A percentile compares a stretch with the other conserved stretches of the same genome.
Evolutionary conservation across 768 basidiomycete species (phyloP).

Genomic region (Russula brevipes): DNA sequence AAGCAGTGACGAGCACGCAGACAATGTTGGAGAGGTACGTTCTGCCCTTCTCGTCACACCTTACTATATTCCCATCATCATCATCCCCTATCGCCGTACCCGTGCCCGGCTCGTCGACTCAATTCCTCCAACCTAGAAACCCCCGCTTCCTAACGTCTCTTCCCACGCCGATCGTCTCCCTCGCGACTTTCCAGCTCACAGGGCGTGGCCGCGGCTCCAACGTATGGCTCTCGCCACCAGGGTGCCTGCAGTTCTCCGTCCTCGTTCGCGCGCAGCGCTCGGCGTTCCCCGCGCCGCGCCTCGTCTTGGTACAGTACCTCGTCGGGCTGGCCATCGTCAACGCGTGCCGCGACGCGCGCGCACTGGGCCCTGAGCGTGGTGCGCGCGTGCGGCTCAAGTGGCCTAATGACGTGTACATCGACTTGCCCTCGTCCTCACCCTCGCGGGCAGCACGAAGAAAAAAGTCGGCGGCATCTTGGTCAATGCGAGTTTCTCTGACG

Average conservation of each 20-base stretch:
- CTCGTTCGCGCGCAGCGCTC: constrained; percentile 52
- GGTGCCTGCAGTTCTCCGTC: constrained; percentile 82
- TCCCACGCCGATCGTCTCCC: constrained; percentile 71
- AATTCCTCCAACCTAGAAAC: constrained; percentile 49
- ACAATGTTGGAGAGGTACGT: constrained; percentile 88
- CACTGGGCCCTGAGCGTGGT: constrained; percentile 45
- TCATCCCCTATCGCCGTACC: neutral
- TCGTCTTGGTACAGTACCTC: constrained; percentile 94
- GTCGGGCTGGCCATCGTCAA: constrained; percentile 86
- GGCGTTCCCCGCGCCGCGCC: constrained; percentile 49
- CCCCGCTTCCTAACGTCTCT: constrained; percentile 60
- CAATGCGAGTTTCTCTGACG: constrained; percentile 75
- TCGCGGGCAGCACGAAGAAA: constrained; percentile 42
- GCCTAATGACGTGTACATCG: constrained; percentile 94
- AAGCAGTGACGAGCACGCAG: constrained; percentile 91
- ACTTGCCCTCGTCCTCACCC: constrained; percentile 30
- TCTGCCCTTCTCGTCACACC: neutral
- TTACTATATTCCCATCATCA: too few species aligned
- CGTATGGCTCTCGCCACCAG: constrained; percentile 86
- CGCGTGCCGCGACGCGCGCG: constrained; percentile 58
- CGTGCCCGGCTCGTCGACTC: neutral
- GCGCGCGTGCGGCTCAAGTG: constrained; percentile 78
- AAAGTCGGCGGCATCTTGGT: constrained; percentile 94
- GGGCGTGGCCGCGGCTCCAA: constrained; percentile 88
- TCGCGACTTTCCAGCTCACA: constrained; percentile 82